A percentile compares a stretch with the other conserved stretches of the same genome.
Evolutionary conservation across 129 eudicot species (phyloP).

Genomic region (Centrapalus pauciflorus): DNA sequence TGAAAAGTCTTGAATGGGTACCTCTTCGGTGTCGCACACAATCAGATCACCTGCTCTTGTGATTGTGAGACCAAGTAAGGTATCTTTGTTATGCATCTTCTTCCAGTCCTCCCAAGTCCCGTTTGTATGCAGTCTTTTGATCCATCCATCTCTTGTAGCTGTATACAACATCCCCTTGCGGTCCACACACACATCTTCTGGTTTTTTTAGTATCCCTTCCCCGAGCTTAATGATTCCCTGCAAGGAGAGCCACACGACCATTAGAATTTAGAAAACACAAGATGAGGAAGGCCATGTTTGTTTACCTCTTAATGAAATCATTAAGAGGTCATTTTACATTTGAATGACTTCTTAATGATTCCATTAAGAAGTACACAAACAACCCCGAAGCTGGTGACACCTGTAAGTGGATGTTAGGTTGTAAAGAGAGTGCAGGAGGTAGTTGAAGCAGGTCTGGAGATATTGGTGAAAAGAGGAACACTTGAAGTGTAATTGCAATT

Average conservation of each 20-base stretch:
- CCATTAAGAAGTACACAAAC: too few species aligned
- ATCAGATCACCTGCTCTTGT: conserved; percentile 46
- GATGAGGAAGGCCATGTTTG: not conserved
- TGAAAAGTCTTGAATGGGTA: not conserved
- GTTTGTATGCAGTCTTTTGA: conserved; percentile 57
- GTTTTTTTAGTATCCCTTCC: conserved; percentile 45
- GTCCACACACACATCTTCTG: conserved; percentile 69
- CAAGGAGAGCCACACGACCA: not conserved
- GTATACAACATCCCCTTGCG: conserved; percentile 62
- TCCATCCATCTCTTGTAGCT: conserved; percentile 86
- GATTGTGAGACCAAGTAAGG: conserved; percentile 54
- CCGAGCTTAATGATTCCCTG: conserved; percentile 66
- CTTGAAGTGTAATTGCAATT: conserved; percentile 51
- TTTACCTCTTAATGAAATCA: too few species aligned
- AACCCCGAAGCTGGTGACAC: conserved; percentile 28
- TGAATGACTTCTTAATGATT: too few species aligned
- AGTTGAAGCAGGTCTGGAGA: conserved; percentile 48
- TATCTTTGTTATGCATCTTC: conserved; percentile 25
- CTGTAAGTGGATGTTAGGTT: conserved; percentile 52
- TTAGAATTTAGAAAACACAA: not conserved
- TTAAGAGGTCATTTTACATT: too few species aligned
- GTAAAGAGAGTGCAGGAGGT: conserved; percentile 29
- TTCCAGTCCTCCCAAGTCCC: conserved; percentile 76
- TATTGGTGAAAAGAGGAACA: conserved; percentile 53
- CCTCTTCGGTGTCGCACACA: conserved; percentile 57